Conservation (phyloP, 768 basidiomycete species). For the Lyophyllum shimeji region DNA sequence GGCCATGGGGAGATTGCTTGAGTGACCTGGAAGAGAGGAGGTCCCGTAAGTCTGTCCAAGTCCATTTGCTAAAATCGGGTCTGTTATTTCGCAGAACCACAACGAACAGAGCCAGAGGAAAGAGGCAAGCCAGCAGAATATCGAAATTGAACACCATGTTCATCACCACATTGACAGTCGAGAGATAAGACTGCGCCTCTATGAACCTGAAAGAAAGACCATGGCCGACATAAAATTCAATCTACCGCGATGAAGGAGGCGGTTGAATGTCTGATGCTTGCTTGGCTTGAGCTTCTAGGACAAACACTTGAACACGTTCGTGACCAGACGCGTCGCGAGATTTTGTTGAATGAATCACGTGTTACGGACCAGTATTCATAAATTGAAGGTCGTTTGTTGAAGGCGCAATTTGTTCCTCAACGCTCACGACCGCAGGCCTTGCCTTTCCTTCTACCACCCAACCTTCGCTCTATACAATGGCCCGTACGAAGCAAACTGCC, state of each 20-base stretch:
- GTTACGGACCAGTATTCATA: conserved; percentile 5
- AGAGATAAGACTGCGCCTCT: neutral
- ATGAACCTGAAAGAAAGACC: neutral
- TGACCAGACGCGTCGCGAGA: neutral
- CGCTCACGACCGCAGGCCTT: neutral
- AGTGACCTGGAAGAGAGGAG: conserved; percentile 24
- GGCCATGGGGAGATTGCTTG: conserved; percentile 20
- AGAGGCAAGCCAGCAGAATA: conserved; percentile 33
- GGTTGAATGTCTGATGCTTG: neutral
- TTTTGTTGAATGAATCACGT: conserved; percentile 17
- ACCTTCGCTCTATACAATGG: conserved; percentile 7
- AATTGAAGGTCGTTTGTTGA: conserved; percentile 4
- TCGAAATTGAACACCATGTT: conserved; percentile 29
- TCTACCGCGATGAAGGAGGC: neutral
- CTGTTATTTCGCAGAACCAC: conserved; percentile 24
- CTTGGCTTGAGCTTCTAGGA: neutral
- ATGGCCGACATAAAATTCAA: neutral
- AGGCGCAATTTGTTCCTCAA: conserved; percentile 10
- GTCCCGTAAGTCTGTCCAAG: conserved; percentile 25
- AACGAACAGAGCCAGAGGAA: conserved; percentile 37
- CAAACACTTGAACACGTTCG: neutral
- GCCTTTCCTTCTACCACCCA: neutral
- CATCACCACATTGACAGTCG: neutral
- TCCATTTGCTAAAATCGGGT: conserved; percentile 19
- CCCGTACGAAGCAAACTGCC: conserved; percentile 19